Conservation (phyloP, 148 eudicot genomes). For the Nepenthes mirabilis region DNA sequence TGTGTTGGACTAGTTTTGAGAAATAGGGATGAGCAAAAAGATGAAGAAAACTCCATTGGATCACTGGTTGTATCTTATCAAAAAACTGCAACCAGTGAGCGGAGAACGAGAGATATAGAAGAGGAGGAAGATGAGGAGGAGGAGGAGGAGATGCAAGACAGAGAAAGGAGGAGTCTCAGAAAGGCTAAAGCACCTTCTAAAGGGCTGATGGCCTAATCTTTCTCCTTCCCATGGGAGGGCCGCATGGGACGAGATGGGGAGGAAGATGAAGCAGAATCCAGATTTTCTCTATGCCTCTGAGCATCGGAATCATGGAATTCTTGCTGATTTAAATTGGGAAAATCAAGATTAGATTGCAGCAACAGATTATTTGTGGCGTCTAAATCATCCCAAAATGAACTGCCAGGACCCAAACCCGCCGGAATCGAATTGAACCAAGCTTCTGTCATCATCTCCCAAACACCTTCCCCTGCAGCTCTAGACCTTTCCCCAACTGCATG, state of each 20-base stretch:
- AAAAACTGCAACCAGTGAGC: background rate
- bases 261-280: slow-evolving; percentile 24
- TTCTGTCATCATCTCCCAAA: slow-evolving; percentile 50
- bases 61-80: too few relatives aligned
- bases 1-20: too few relatives aligned
- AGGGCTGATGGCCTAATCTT: background rate
- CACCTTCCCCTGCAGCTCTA: background rate
- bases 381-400: slow-evolving; percentile 79
- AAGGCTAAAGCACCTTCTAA: background rate
- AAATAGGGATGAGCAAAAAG: too few relatives aligned
- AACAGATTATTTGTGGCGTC: slow-evolving; percentile 42
- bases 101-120: background rate
- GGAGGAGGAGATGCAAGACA: background rate
- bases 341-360: slow-evolving; percentile 35
- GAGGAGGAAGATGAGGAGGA: background rate
- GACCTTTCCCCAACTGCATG: background rate
- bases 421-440: slow-evolving; percentile 67
- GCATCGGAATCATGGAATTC: slow-evolving; percentile 11
- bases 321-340: slow-evolving; percentile 15
- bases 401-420: slow-evolving; percentile 82
- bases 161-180: background rate
- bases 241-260: slow-evolving; percentile 37
- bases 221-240: slow-evolving; percentile 26
- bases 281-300: slow-evolving; percentile 11
- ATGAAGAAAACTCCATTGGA: too few relatives aligned